A percentile compares a stretch with the other conserved stretches of the same genome.
Conservation (phyloP, 1,284 basidiomycete genomes). For the Rhodotorula sp. region DNA sequence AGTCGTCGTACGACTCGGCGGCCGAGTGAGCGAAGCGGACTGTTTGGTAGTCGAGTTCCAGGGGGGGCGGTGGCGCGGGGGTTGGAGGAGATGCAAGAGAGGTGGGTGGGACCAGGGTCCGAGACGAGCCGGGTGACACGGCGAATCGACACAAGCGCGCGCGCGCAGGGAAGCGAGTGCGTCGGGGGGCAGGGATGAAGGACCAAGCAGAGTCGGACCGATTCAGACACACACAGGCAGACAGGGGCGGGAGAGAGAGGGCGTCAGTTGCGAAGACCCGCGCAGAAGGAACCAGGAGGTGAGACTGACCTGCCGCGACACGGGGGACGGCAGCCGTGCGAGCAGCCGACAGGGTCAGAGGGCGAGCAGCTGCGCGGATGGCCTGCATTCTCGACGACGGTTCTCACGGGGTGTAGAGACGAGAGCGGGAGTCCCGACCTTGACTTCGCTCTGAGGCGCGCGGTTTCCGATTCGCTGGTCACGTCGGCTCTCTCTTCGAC, state of each 20-base stretch:
- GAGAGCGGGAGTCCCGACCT: too few relatives aligned
- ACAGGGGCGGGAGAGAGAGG: neutral
- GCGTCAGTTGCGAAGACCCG: neutral
- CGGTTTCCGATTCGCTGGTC: neutral
- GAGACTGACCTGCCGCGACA: constrained; percentile 20
- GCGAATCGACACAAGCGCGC: too few relatives aligned
- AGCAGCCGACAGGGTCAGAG: constrained; percentile 13
- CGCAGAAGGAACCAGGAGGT: neutral
- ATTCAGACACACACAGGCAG: neutral
- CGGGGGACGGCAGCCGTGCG: constrained; percentile 12
- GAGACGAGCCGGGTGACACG: neutral
- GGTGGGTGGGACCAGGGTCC: neutral
- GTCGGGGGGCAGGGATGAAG: neutral
- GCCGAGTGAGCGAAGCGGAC: constrained; percentile 41
- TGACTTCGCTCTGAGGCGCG: too few relatives aligned
- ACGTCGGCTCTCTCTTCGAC: neutral
- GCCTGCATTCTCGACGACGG: constrained; percentile 15
- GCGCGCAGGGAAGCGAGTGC: neutral
- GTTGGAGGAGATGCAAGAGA: too few relatives aligned
- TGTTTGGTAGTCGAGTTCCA: too few relatives aligned
- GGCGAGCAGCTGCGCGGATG: constrained; percentile 24
- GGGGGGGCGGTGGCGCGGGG: too few relatives aligned
- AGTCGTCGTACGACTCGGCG: constrained; percentile 82
- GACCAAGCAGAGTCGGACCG: neutral
- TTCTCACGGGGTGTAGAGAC: neutral